A percentile compares a stretch with the other conserved stretches of the same genome.
phyloP scores from a whole-genome alignment of 2,329 filamentous ascomycete species.

The Dryadomyces quercivorus region DNA sequence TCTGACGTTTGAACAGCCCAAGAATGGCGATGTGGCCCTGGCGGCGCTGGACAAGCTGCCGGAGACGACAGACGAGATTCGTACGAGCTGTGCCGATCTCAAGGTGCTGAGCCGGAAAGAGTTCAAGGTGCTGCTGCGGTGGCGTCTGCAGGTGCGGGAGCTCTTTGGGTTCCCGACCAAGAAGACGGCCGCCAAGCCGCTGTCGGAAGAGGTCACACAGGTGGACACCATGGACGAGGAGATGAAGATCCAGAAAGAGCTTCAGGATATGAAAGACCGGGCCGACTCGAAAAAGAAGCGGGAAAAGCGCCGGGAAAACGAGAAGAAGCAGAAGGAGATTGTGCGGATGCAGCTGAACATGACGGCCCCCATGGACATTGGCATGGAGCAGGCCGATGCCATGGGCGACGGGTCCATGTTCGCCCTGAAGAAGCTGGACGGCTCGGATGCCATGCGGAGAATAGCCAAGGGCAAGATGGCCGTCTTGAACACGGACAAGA shows the following conservation, averaged over 20 bases:
- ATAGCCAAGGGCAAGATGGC: slow-evolving; percentile 72
- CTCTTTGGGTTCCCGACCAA: slow-evolving; percentile 79
- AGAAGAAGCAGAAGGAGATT: slow-evolving; percentile 87
- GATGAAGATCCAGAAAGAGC: slow-evolving; percentile 74
- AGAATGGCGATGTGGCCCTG: slow-evolving; percentile 72
- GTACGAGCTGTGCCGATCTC: slow-evolving; percentile 66
- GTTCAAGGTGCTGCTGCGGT: slow-evolving; percentile 79
- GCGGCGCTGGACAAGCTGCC: slow-evolving; percentile 76
- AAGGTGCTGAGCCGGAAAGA: slow-evolving; percentile 89
- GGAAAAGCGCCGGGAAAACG: slow-evolving; percentile 77
- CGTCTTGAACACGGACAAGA: slow-evolving; percentile 31
- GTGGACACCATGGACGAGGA: slow-evolving; percentile 93
- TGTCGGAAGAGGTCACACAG: slow-evolving; percentile 62
- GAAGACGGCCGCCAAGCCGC: slow-evolving; percentile 38
- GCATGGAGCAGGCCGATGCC: slow-evolving; percentile 73
- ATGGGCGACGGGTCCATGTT: slow-evolving; percentile 78
- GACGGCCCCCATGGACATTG: slow-evolving; percentile 90
- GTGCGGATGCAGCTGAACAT: slow-evolving; percentile 97
- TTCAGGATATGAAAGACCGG: slow-evolving; percentile 71
- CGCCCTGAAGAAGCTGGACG: slow-evolving; percentile 68
- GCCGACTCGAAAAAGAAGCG: slow-evolving; percentile 68
- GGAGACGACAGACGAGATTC: slow-evolving; percentile 75
- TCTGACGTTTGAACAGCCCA: slow-evolving; percentile 69
- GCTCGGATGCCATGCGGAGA: slow-evolving; percentile 54
- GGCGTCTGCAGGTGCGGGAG: slow-evolving; percentile 80